These are phyloP conservation scores for Zanthoxylum bungeanum DNA, from an alignment of 345 rosid species.

Conservation along the genomic window DNA sequence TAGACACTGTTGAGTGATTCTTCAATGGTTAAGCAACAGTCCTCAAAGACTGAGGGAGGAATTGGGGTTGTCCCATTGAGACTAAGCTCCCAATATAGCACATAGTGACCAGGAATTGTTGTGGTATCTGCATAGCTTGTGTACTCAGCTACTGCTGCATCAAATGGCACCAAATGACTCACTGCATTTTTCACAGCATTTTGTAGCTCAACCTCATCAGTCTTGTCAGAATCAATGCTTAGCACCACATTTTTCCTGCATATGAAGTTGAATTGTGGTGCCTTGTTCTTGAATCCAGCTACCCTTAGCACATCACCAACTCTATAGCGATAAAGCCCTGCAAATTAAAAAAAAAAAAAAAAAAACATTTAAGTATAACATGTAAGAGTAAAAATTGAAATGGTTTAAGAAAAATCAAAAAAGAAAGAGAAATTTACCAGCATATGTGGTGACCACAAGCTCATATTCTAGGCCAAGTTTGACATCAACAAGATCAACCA, in stretches of 20 bases:
- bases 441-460: conserved; percentile 61
- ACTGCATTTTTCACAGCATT: conserved; percentile 45
- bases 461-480: conserved; percentile 51
- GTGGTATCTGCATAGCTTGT: conserved; percentile 57
- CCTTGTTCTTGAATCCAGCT: conserved; percentile 53
- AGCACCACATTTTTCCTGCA: conserved; percentile 63
- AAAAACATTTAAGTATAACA: background rate
- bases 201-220: conserved; percentile 64
- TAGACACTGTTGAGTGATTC: conserved; percentile 94
- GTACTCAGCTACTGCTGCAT: conserved; percentile 63
- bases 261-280: conserved; percentile 66
- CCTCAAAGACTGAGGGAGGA: conserved; percentile 89
- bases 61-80: conserved; percentile 66
- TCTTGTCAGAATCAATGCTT: conserved; percentile 67
- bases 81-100: conserved; percentile 61
- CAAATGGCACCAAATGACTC: conserved; percentile 76
- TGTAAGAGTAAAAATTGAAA: background rate
- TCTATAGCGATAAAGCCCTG: conserved; percentile 55
- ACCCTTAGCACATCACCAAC: conserved; percentile 67
- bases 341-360: conserved; percentile 2
- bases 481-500: conserved; percentile 74
- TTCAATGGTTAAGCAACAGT: conserved; percentile 86
- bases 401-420: background rate
- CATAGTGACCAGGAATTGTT: conserved; percentile 61
- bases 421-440: conserved; percentile 31